Base-by-base conservation (phyloP, 2,329 filamentous ascomycete genomes). In the Metarhizium robertsii region DNA sequence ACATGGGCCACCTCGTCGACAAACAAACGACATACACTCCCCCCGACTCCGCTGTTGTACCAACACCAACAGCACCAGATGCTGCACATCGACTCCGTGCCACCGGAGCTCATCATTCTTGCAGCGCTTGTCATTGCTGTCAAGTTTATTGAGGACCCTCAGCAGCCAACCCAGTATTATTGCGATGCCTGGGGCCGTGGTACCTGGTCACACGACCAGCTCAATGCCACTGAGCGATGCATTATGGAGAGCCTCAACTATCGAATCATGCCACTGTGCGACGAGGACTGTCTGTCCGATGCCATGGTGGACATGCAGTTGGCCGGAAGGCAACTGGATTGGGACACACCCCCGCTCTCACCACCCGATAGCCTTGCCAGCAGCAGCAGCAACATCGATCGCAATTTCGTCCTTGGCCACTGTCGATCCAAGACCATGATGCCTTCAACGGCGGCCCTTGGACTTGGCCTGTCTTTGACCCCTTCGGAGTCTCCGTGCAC, bases 231-330 rank as follows among this genome's bases (percentile, higher is more conserved):
- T 1, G 83, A 87, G 68, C 74, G 80, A 50, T 80, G 77, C 67
- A 78, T 87, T 61, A 80, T 86, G 75, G 80, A 85, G 71, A 82
- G 78, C 65, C 73, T 87, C 50, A 75, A 77, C 59, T 87, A 85
- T 68, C 76, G 82, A 55, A 79, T 87, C 64, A 68, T 86, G 67
- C 81, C 81, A 6, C 72, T 87, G 10, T 83, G 76, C 67, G 73
- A 81, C 51, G 74, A 77, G 2, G 74, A 75, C 40, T 75, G 81
- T 58, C 77, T 87, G 58, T 72, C 75, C 42, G 79, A 83, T 59
- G 83, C 83, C 11, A 73, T 83, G 65, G 76, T 78, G 55, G 83
- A 86, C 63, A 87, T 87, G 80, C 77, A 81, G 65, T 77, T 83
- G 50, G 83, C 83, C 6, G 80, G 61, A 7, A 65, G 64, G 18